phyloP scores from a whole-genome alignment of 129 eudicot genomes.

The Deinandra increscens region DNA sequence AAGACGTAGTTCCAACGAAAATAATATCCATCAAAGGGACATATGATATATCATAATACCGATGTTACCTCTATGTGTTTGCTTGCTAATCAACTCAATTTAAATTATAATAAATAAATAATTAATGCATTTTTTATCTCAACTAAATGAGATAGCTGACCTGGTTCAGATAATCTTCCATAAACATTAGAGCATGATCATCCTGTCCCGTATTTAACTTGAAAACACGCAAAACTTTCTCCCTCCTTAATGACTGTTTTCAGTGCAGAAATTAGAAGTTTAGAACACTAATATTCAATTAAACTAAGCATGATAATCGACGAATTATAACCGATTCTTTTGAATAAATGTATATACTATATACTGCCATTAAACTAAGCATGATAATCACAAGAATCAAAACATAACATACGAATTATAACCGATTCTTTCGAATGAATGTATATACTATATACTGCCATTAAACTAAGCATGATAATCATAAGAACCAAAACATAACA shows the following conservation, averaged over 20 bases:
- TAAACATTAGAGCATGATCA: constrained; percentile 94
- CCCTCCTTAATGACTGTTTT: constrained; percentile 73
- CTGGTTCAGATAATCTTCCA: constrained; percentile 80
- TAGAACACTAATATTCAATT: neutral
- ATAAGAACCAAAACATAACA: too few species aligned
- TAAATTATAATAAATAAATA: neutral
- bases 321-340: neutral
- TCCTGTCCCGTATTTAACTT: constrained; percentile 94
- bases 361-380: neutral
- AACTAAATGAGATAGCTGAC: constrained; percentile 33
- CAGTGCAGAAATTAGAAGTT: neutral
- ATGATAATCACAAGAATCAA: neutral
- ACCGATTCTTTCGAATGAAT: neutral
- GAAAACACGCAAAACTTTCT: constrained; percentile 68
- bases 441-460: neutral
- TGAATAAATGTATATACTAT: neutral
- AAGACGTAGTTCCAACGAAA: neutral
- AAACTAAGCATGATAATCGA: neutral
- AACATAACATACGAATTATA: neutral
- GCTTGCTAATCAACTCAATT: neutral
- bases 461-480: neutral
- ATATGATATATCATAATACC: neutral
- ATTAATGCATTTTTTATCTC: neutral
- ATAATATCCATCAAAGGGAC: neutral
- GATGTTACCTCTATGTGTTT: neutral